Base-by-base conservation (phyloP, 768 basidiomycete species). In the Erythrobasidium yunnanense region DNA sequence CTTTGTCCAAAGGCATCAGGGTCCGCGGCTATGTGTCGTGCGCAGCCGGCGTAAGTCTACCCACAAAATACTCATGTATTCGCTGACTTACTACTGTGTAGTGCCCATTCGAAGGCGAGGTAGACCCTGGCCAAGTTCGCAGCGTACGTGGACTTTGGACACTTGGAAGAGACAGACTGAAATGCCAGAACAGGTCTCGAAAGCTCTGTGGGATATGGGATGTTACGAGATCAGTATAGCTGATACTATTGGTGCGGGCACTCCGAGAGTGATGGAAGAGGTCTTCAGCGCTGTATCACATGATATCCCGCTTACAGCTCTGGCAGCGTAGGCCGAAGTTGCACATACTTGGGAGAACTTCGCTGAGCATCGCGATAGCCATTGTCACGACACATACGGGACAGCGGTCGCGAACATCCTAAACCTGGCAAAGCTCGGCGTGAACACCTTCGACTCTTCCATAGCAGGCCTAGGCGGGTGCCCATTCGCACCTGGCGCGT, bases 401-500 rank as follows among this genome's bases (percentile, higher is more conserved):
- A 87, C 86, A 29, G 89, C 83, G n/a, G 45, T 74, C 20, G 66
- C 74, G 2, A 72, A 71, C 34, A 68, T 73, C 20, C 68, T 75
- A 1, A 68, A 69, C 20, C 65, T 69, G 13, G 70, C 74, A 8
- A 53, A 69, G 11, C 77, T 84, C 54, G 92, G 91, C 17, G 77
- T 96, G 13, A 81, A 84, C 11, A 87, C 89, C 1, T 81, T 97
- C 46, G 92, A 81, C 68, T 80, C 87, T 1, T 85, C 87, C 0
- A 83, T 95, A 18, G 90, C 86, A 18, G 91, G 92, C 0, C 83
- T 96, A 0, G 92, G 93, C 2, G 90, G 92, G 18, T 96, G 93
- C 73, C 92, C 92, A 1, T 97, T 89, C 76, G 90, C 92, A 1
- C 93, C 92, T 1, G 91, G 91, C 4, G 91, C 92, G 15, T 91